phyloP scores from a whole-genome alignment of 495 filamentous ascomycete genomes.

The Daldinia grandis region DNA sequence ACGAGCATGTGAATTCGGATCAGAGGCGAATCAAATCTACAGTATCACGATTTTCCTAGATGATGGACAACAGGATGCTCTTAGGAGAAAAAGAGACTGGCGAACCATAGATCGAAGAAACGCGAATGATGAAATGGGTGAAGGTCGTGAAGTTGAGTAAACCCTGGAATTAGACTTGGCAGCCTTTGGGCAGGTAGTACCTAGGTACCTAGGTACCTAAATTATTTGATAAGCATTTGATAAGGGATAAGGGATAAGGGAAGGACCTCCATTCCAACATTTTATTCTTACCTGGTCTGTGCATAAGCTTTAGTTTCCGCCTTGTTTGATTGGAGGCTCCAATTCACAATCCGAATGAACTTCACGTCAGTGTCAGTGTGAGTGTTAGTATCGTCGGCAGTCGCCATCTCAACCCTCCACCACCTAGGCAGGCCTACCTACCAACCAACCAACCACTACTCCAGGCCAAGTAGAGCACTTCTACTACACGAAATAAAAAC shows the following conservation, averaged over 20 bases:
- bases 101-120: background rate
- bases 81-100: background rate
- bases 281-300: constrained; percentile 18
- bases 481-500: constrained; percentile 7
- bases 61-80: background rate
- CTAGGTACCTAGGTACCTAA: constrained; percentile 7
- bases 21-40: background rate
- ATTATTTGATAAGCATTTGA: too few relatives aligned
- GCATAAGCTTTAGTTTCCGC: constrained; percentile 27
- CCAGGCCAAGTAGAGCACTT: constrained; percentile 9
- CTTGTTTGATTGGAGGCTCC: constrained; percentile 32
- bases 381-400: constrained; percentile 3
- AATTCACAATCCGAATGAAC: constrained; percentile 30
- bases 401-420: constrained; percentile 2
- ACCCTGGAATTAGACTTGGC: constrained; percentile 7
- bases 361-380: constrained; percentile 18
- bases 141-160: constrained; percentile 4
- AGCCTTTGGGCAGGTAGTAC: background rate
- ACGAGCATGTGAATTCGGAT: constrained; percentile 16
- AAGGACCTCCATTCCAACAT: background rate
- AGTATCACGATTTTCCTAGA: background rate
- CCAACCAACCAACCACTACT: too few relatives aligned
- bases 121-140: constrained; percentile 1
- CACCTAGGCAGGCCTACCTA: constrained; percentile 4
- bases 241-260: constrained; percentile 1